These are phyloP conservation scores for Yamadazyma spencermartinsiae DNA, from an alignment of 1,139 yeast species.

Conservation along the genomic window DNA sequence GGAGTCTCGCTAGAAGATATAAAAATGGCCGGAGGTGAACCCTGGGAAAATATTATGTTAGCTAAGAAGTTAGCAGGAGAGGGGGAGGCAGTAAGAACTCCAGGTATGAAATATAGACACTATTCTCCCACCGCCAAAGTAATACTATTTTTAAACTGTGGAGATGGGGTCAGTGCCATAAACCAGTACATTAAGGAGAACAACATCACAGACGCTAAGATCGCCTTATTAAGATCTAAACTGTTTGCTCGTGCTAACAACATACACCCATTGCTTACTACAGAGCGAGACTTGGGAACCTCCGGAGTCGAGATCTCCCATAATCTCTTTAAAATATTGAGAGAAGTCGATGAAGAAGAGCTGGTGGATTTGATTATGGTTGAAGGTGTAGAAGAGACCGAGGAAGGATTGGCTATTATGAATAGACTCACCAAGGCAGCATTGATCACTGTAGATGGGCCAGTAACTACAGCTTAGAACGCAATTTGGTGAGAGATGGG, in stretches of 20 bases:
- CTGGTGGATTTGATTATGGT: slow-evolving; percentile 65
- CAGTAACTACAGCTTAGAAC: no score
- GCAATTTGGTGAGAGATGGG: no score
- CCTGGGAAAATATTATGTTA: slow-evolving; percentile 62
- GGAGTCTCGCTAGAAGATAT: slow-evolving; percentile 85
- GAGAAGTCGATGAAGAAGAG: slow-evolving; percentile 68
- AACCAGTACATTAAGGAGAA: slow-evolving; percentile 24
- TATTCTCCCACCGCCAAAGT: slow-evolving; percentile 91
- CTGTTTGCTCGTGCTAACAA: slow-evolving; percentile 29
- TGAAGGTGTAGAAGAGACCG: slow-evolving; percentile 66
- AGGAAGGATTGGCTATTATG: slow-evolving; percentile 94
- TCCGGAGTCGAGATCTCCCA: slow-evolving; percentile 67
- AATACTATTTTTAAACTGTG: slow-evolving; percentile 58
- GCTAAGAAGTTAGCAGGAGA: slow-evolving; percentile 68
- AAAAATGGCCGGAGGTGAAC: slow-evolving; percentile 55
- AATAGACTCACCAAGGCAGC: slow-evolving; percentile 90
- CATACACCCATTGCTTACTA: slow-evolving; percentile 22
- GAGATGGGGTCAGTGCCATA: slow-evolving; percentile 40
- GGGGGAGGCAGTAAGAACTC: slow-evolving; percentile 79
- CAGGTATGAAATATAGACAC: slow-evolving; percentile 97
- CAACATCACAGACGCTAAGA: slow-evolving; percentile 18
- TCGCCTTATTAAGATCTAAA: slow-evolving; percentile 52
- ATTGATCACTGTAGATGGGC: slow-evolving; percentile 6
- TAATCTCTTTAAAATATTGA: slow-evolving; percentile 66
- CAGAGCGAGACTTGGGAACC: slow-evolving; percentile 54